These are phyloP conservation scores for Mucor piriformis DNA, from an alignment of 371 early-diverging fungal genomes.

Conservation along the genomic window DNA sequence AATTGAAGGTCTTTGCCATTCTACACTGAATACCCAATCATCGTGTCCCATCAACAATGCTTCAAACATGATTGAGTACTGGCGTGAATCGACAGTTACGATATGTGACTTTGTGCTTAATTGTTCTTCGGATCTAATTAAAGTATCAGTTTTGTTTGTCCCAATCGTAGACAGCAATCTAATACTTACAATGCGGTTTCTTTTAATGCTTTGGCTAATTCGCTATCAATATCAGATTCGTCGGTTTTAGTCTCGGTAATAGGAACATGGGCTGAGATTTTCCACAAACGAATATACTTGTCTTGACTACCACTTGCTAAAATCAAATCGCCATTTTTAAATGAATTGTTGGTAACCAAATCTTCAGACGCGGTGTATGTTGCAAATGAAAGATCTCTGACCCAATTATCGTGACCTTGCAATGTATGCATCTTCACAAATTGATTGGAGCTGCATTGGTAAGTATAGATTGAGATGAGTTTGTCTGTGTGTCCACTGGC, in stretches of 20 bases:
- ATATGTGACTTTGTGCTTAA: constrained; percentile 83
- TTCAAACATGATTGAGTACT: constrained; percentile 80
- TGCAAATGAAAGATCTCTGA: constrained; percentile 79
- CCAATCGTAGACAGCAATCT: not conserved
- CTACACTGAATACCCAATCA: constrained; percentile 91
- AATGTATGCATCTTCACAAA: constrained; percentile 71
- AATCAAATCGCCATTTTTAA: constrained; percentile 76
- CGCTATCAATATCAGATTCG: constrained; percentile 25
- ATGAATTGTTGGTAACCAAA: constrained; percentile 49
- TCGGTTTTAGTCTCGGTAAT: not conserved
- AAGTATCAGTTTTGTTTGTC: not conserved
- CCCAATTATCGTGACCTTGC: constrained; percentile 94
- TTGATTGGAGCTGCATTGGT: constrained; percentile 31
- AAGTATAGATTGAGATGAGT: constrained; percentile 66
- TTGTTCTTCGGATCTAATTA: constrained; percentile 57
- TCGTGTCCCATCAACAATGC: constrained; percentile 94
- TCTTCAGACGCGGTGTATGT: constrained; percentile 53
- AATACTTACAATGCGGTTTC: constrained; percentile 52
- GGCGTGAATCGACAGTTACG: constrained; percentile 53
- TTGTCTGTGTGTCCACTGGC: constrained; percentile 80
- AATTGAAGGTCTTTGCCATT: constrained; percentile 68
- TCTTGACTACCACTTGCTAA: constrained; percentile 93
- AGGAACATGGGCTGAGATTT: constrained; percentile 54
- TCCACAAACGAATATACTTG: constrained; percentile 92
- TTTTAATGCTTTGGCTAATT: constrained; percentile 56